Evolutionary conservation across 805 yeast genomes (phyloP), one percentile per base, ranked within the genome.

Genomic region (Priceomyces melissophilus): DNA sequence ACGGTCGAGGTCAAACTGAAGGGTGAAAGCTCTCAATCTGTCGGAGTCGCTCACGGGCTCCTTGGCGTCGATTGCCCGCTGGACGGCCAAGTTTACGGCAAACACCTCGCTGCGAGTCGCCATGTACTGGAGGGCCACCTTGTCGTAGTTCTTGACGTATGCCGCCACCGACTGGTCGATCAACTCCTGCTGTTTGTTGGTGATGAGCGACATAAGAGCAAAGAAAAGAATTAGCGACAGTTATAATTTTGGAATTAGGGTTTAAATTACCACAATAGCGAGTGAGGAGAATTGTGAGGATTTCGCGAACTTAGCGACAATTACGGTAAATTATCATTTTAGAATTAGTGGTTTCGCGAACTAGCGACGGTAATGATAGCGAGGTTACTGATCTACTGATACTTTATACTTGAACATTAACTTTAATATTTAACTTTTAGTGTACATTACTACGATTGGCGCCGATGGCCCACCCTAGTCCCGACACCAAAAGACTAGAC

Each of bases 381-480:
- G n/a, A n/a, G n/a, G n/a, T n/a, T n/a, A n/a, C n/a, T n/a, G n/a
- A n/a, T n/a, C n/a, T n/a, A n/a, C n/a, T n/a, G n/a, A n/a, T n/a
- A n/a, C n/a, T 10, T 27, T 27, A 30, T 30, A 20, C 28, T 10
- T 23, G 14, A 10, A 12, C n/a, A 14, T 27, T 23, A 23, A 25
- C 12, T 10, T 35, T 35, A 13, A 35, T 27, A 13, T 13, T 15
- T 32, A 12, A 12, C n/a, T 14, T 8, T 10, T 32, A 9, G n/a
- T n/a, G n/a, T n/a, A n/a, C n/a, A n/a, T n/a, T n/a, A n/a, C n/a
- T n/a, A n/a, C 40, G 43, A 40, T 56, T 61, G 30, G 83, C 83
- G 4, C 83, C 83, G 47, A 78, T 75, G 3, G 83, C 82, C 84
- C 84, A 78, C 3, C 82, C 82, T 25, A 78, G 56, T 1, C 83